These are phyloP conservation scores for Candida pseudofarinosa DNA, from an alignment of 805 yeast genomes.

Conservation along the genomic window DNA sequence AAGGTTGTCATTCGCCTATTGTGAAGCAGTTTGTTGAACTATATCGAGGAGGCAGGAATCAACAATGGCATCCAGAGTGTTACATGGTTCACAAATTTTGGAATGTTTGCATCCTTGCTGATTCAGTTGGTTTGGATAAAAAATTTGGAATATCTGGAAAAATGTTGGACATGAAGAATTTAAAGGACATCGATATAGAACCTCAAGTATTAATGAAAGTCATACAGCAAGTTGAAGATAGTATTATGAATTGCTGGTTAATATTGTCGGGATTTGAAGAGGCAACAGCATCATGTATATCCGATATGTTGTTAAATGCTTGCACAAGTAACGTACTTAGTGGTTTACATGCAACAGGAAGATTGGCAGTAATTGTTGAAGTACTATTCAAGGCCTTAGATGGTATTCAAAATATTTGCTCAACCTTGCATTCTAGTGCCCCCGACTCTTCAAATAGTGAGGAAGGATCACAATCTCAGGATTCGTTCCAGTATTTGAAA, in stretches of 20 bases:
- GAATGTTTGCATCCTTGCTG: conserved; percentile 77
- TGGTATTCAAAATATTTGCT: conserved; percentile 28
- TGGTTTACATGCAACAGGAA: conserved; percentile 69
- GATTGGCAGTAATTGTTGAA: conserved; percentile 68
- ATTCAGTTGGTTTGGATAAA: conserved; percentile 46
- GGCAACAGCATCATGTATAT: conserved; percentile 80
- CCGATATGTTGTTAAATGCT: conserved; percentile 85
- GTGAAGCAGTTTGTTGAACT: conserved; percentile 92
- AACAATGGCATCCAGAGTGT: conserved; percentile 99
- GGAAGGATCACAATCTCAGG: conserved; percentile 12
- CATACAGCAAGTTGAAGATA: conserved; percentile 61
- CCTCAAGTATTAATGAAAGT: conserved; percentile 48
- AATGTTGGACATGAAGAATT: conserved; percentile 8
- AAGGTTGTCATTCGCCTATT: conserved; percentile 89
- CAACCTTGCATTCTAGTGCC: background rate
- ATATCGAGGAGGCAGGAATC: conserved; percentile 83
- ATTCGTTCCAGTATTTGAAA: conserved; percentile 35
- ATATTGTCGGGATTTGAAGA: conserved; percentile 87
- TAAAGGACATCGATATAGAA: conserved; percentile 16
- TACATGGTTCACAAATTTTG: conserved; percentile 96
- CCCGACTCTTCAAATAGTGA: conserved; percentile 2
- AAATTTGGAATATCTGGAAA: conserved; percentile 10
- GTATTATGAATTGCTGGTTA: conserved; percentile 73
- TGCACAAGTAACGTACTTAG: conserved; percentile 64
- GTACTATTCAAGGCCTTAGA: conserved; percentile 76